A percentile compares a stretch with the other conserved stretches of the same genome.
phyloP scores from a whole-genome alignment of 495 filamentous ascomycete species.

The Polyplosphaeria fusca region DNA sequence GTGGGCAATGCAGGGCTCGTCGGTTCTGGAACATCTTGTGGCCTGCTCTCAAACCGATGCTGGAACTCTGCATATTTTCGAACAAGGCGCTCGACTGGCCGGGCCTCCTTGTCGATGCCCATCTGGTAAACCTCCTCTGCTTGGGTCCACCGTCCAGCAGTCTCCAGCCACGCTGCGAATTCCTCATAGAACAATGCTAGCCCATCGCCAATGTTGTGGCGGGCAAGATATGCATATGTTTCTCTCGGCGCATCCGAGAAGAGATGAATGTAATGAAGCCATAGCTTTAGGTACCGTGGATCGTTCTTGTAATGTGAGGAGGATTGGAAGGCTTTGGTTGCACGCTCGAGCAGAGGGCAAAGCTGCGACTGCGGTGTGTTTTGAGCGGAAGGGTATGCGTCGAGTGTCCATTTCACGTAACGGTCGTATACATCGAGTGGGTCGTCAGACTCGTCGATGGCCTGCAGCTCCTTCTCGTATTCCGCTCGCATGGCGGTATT shows the following conservation, averaged over 20 bases:
- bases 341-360: conserved; percentile 83
- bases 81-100: conserved; percentile 72
- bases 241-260: conserved; percentile 92
- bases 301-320: conserved; percentile 89
- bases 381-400: conserved; percentile 91
- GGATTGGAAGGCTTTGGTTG: conserved; percentile 82
- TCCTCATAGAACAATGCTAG: conserved; percentile 97
- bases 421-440: conserved; percentile 94
- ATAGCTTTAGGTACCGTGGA: conserved; percentile 84
- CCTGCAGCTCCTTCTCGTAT: conserved; percentile 78
- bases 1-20: conserved; percentile 81
- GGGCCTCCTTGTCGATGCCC: conserved; percentile 82
- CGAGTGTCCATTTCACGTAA: conserved; percentile 94
- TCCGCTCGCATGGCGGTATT: conserved; percentile 76
- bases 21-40: conserved; percentile 60
- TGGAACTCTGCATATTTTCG: conserved; percentile 92
- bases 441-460: conserved; percentile 83
- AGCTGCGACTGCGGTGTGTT: conserved; percentile 87
- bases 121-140: conserved; percentile 89
- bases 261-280: conserved; percentile 88
- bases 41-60: conserved; percentile 62
- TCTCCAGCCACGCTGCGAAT: conserved; percentile 88
- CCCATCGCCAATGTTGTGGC: conserved; percentile 80
- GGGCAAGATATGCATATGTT: conserved; percentile 83
- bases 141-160: conserved; percentile 79